Conservation (phyloP, 2,329 filamentous ascomycete genomes). For the Claviceps lovelessii region DNA sequence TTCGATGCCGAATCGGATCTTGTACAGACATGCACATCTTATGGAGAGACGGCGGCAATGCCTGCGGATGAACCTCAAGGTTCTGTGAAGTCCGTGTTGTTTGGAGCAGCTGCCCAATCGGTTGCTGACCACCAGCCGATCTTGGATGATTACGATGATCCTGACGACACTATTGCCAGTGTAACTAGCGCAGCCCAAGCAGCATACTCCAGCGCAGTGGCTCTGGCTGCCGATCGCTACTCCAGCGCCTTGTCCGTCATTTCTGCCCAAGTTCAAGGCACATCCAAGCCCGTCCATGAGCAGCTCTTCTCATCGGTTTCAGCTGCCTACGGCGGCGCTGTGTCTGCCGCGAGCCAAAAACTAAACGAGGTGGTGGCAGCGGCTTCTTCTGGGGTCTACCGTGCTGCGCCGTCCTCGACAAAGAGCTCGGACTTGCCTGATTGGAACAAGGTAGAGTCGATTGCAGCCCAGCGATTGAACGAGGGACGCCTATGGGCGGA, state of each 20-base stretch:
- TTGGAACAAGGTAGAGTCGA: constrained; percentile 40
- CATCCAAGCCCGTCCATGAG: constrained; percentile 54
- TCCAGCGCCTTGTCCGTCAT: constrained; percentile 52
- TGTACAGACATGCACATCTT: neutral
- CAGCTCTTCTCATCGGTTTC: constrained; percentile 56
- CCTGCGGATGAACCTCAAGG: constrained; percentile 11
- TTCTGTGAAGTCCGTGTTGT: constrained; percentile 24
- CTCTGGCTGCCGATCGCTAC: constrained; percentile 53
- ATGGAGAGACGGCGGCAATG: neutral
- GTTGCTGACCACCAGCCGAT: constrained; percentile 34
- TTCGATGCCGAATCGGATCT: neutral
- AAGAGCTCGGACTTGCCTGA: constrained; percentile 26
- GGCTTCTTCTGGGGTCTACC: constrained; percentile 35
- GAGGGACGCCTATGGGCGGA: constrained; percentile 59
- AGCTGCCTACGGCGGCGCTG: constrained; percentile 50
- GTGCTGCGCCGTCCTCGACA: constrained; percentile 31
- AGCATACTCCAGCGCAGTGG: constrained; percentile 51
- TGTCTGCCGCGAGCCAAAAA: constrained; percentile 45
- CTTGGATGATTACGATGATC: constrained; percentile 28
- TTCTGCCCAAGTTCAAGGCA: constrained; percentile 53
- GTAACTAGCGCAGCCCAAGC: constrained; percentile 33
- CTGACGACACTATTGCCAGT: constrained; percentile 22
- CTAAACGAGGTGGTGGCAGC: constrained; percentile 41
- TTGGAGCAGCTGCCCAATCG: constrained; percentile 37
- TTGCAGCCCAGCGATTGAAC: constrained; percentile 55